phyloP scores from a whole-genome alignment of 345 rosid genomes.

The Conringia planisiliqua region DNA sequence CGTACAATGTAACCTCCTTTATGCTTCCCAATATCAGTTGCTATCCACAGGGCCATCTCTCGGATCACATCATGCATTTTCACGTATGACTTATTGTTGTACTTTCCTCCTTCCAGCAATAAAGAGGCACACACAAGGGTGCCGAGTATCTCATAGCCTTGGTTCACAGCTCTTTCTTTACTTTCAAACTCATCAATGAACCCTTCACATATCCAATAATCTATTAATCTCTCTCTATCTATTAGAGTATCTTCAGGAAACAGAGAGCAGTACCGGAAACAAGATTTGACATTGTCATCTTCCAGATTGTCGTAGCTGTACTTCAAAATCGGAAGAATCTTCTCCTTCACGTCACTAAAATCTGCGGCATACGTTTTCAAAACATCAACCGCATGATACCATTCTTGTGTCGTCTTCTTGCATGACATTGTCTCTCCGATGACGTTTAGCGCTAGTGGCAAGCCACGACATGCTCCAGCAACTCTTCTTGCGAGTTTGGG shows the following conservation, averaged over 20 bases:
- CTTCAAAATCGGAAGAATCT: background rate
- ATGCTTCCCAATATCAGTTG: background rate
- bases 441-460: background rate
- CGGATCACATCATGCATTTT: constrained; percentile 12
- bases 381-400: background rate
- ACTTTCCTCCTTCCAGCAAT: background rate
- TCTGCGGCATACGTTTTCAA: background rate
- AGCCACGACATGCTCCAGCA: background rate
- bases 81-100: background rate
- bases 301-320: constrained; percentile 1
- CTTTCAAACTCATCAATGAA: background rate
- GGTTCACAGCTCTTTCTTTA: background rate
- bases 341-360: background rate
- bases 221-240: background rate
- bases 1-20: background rate
- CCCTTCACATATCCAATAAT: constrained; percentile 1
- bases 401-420: background rate
- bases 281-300: background rate
- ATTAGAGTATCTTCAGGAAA: background rate
- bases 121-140: constrained; percentile 11
- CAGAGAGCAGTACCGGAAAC: constrained; percentile 1
- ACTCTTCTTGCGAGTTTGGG: background rate
- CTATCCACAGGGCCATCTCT: constrained; percentile 7
- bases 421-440: background rate
- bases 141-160: constrained; percentile 29